Conservation (phyloP, 1,139 yeast genomes). For the Candida labiduridarum region DNA sequence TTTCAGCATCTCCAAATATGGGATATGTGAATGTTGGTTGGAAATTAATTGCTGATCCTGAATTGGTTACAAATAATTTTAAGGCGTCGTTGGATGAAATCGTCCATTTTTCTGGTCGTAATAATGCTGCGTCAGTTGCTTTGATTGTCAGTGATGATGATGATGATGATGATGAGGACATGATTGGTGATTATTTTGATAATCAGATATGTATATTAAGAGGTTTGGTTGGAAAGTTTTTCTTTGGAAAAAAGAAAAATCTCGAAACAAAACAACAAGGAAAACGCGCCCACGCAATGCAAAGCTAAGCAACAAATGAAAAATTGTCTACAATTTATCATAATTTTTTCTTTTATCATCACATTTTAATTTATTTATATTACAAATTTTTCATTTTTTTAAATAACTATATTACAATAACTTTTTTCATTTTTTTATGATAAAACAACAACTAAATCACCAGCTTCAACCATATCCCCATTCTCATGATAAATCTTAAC, state of each 20-base stretch:
- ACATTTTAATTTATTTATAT: background rate
- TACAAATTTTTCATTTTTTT: background rate
- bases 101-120: slow-evolving; percentile 68
- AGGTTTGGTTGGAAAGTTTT: background rate
- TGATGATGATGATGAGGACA: slow-evolving; percentile 3
- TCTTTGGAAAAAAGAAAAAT: background rate
- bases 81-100: slow-evolving; percentile 66
- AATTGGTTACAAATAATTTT: slow-evolving; percentile 54
- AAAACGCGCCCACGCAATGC: background rate
- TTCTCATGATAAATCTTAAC: slow-evolving; percentile 74
- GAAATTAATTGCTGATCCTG: slow-evolving; percentile 56
- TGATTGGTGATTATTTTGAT: background rate
- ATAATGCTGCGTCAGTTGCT: slow-evolving; percentile 17
- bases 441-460: slow-evolving; percentile 86
- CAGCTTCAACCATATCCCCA: slow-evolving; percentile 96
- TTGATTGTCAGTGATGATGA: background rate
- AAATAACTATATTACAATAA: background rate
- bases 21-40: slow-evolving; percentile 87
- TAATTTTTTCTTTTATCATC: too few relatives aligned
- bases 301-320: too few relatives aligned
- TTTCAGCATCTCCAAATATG: slow-evolving; percentile 88
- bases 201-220: too few relatives aligned
- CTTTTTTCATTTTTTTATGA: slow-evolving; percentile 23
- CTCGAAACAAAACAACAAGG: background rate
- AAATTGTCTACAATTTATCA: too few relatives aligned